Conservation (phyloP, 352 stramenopile genomes). For the Phytophthora meadii region DNA sequence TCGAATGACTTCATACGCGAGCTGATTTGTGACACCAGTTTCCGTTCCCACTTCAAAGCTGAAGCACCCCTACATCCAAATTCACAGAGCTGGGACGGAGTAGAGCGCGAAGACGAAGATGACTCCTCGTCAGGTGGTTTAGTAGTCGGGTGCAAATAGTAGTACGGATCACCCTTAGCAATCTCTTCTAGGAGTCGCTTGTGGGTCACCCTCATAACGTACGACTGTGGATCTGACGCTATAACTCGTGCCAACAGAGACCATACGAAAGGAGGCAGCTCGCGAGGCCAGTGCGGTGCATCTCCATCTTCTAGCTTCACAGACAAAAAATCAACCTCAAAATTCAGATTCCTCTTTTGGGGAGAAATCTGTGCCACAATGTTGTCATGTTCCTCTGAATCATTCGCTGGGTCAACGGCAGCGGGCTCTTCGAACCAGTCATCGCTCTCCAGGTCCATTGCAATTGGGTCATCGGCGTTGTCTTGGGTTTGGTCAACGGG, state of each 20-base stretch:
- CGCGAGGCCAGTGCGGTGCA: conserved; percentile 26
- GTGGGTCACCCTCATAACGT: conserved; percentile 70
- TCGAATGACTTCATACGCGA: conserved; percentile 86
- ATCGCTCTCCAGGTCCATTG: conserved; percentile 31
- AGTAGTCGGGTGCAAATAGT: conserved; percentile 60
- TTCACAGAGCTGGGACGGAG: conserved; percentile 38
- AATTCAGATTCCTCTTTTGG: conserved; percentile 35
- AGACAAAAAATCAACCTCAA: conserved; percentile 32
- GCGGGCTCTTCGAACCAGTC: conserved; percentile 35
- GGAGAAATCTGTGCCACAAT: conserved; percentile 31
- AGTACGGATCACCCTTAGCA: conserved; percentile 73
- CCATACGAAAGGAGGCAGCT: conserved; percentile 44
- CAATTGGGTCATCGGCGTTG: conserved; percentile 9
- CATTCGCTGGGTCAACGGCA: conserved; percentile 13
- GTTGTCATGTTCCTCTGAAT: conserved; percentile 24
- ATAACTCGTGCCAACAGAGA: conserved; percentile 54
- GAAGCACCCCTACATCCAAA: conserved; percentile 63
- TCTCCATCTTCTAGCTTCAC: conserved; percentile 38
- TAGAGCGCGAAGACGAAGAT: conserved; percentile 17
- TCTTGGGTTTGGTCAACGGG: conserved; percentile 7
- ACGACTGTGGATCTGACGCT: conserved; percentile 56
- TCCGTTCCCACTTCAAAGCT: conserved; percentile 68
- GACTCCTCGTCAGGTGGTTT: conserved; percentile 18
- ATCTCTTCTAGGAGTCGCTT: conserved; percentile 71
- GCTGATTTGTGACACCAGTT: conserved; percentile 78